A percentile compares a stretch with the other conserved stretches of the same genome.
Conservation (phyloP, 2,329 filamentous ascomycete species). For the Xylaria sp. region DNA sequence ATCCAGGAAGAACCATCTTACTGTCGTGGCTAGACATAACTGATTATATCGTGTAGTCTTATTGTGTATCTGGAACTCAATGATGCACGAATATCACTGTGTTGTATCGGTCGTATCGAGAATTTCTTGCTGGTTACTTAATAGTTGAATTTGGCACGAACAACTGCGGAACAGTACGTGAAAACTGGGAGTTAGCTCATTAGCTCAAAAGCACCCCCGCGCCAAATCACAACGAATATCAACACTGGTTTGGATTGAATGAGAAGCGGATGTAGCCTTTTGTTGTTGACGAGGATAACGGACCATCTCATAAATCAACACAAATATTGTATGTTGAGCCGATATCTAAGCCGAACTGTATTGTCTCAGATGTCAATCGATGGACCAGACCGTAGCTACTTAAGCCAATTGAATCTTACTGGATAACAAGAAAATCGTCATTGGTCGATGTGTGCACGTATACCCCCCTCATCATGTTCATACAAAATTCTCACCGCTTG, state of each 20-base stretch:
- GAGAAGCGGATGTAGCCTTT: no score
- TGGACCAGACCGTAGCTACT: background rate
- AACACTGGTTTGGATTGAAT: no score
- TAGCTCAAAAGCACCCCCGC: background rate
- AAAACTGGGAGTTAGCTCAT: background rate
- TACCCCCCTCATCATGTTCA: background rate
- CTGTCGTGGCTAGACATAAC: background rate
- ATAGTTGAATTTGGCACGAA: background rate
- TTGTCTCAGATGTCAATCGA: background rate
- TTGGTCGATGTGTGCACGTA: background rate
- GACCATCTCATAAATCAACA: no score
- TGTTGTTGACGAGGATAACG: no score
- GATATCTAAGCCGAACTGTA: background rate
- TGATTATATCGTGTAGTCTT: background rate
- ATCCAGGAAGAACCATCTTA: background rate
- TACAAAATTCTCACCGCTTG: conserved; percentile 1
- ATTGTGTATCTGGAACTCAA: background rate
- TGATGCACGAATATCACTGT: background rate
- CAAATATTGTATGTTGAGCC: no score
- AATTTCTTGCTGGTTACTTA: background rate
- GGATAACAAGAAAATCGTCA: background rate
- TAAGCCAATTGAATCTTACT: background rate
- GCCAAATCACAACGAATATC: no score
- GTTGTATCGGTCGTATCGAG: background rate
- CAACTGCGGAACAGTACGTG: no score